A percentile compares a stretch with the other conserved stretches of the same genome.
Conservation (phyloP, 1,284 basidiomycete species). For the Ustilago trichophora region DNA sequence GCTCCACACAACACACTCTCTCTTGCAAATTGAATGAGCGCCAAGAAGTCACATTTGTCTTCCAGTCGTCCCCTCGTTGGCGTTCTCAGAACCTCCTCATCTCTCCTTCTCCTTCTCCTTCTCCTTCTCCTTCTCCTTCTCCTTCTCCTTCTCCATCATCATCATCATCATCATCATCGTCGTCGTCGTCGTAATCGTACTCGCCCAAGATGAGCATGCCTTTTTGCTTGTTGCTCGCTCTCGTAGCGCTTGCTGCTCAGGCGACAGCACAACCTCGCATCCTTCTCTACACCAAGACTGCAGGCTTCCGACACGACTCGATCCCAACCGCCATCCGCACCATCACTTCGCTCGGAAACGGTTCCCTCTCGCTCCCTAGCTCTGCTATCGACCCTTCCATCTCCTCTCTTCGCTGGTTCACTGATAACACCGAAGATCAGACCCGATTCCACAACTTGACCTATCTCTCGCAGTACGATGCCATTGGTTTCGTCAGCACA, state of each 20-base stretch:
- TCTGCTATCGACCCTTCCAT: slow-evolving; percentile 37
- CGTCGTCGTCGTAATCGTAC: neutral
- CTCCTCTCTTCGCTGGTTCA: slow-evolving; percentile 24
- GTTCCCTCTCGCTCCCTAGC: slow-evolving; percentile 73
- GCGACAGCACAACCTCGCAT: slow-evolving; percentile 29
- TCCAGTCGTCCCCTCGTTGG: too few species aligned
- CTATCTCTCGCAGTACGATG: slow-evolving; percentile 44
- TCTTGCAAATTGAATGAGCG: too few species aligned
- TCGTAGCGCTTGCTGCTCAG: slow-evolving; percentile 1
- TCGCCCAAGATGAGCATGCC: neutral
- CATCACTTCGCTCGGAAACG: slow-evolving; percentile 70
- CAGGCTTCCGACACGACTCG: slow-evolving; percentile 75
- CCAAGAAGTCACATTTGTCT: too few species aligned
- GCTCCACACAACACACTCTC: neutral
- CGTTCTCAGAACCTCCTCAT: too few species aligned
- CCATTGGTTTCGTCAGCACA: slow-evolving; percentile 76
- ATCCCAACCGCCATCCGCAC: slow-evolving; percentile 77
- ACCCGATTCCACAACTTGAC: slow-evolving; percentile 31
- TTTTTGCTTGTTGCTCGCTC: neutral
- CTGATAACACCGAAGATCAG: slow-evolving; percentile 41
- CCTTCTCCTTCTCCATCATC: neutral
- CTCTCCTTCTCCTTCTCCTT: too few species aligned
- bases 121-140: neutral
- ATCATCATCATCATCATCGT: neutral
- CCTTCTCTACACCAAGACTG: slow-evolving; percentile 59